Evolutionary conservation across 148 eudicot species (phyloP), one percentile per base, ranked within the genome.

Genomic region (Polygonum aviculare): DNA sequence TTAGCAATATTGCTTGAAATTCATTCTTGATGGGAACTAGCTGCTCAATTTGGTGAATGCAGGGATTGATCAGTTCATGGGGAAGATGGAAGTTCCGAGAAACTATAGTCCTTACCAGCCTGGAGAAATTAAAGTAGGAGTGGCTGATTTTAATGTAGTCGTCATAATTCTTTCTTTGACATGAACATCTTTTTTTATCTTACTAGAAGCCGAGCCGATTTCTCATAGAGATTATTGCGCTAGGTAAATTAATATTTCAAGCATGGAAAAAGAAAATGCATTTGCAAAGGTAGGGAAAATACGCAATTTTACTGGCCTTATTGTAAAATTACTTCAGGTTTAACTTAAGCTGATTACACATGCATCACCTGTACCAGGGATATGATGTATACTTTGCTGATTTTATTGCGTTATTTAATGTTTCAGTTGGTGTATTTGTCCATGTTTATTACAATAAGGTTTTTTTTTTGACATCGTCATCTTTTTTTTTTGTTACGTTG

Each of bases 31-130:
- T 15, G 26, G 59, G 31, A 15, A 12, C 41, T 67, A 15, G 12
- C 41, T 33, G 45, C 72, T 67, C 3, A 67, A 36, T 35, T 36
- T 67, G n/a, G 54, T 75, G 54, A 74, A 74, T 85, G 81, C 86
- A 90, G 91, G 94, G 80, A 84, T 90, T 31, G 94, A 90, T 79
- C 88, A 88, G 67, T 80, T 90, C 80, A 84, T 88, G 14, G 89
- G 86, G 52, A 90, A 90, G 82, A 87, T 90, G 85, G 92, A 26
- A 26, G 31, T 26, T 26, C 31, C 92, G 0, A 88, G 86, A 35
- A 84, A 77, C 81, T 90, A 88, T 73, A 77, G 76, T 74, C 62
- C 83, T 9, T 90, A 85, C 50, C 77, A 83, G 82, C 83, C 84
- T 26, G 69, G 79, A 7, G 94, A 90, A 21, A 88, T 73, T 90